phyloP scores from a whole-genome alignment of 331 rosid genomes.

The Spiraea crenata region DNA sequence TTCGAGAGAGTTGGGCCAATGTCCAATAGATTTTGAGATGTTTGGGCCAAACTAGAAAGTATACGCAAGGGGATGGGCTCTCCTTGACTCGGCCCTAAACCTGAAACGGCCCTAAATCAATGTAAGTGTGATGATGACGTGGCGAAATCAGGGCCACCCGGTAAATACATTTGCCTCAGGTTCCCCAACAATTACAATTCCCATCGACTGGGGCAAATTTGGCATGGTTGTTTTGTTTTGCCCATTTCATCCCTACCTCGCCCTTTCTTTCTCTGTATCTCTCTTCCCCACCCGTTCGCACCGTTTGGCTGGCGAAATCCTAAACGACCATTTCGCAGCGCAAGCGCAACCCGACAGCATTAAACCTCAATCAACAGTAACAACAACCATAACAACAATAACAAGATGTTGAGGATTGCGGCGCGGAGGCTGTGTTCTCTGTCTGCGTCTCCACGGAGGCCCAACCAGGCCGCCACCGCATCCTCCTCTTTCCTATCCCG shows the following conservation, averaged over 20 bases:
- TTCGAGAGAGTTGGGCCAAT: too few relatives aligned
- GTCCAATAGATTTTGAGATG: too few relatives aligned
- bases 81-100: neutral
- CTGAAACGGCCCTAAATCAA: too few relatives aligned
- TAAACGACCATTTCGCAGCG: conserved; percentile 14
- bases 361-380: neutral
- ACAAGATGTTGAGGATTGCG: conserved; percentile 73
- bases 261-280: neutral
- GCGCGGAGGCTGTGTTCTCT: conserved; percentile 64
- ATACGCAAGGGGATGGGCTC: too few relatives aligned
- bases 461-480: conserved; percentile 52
- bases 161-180: neutral
- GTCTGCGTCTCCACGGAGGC: conserved; percentile 42
- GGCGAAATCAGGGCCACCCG: conserved; percentile 4
- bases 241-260: conserved; percentile 8
- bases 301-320: neutral
- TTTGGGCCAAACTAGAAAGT: too few relatives aligned
- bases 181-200: neutral
- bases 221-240: neutral
- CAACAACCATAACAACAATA: neutral
- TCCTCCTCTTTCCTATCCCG: conserved; percentile 38
- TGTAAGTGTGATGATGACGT: conserved; percentile 2
- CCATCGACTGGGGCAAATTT: neutral
- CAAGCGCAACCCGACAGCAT: neutral
- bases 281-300: neutral